Base-by-base conservation (phyloP, 2,329 filamentous ascomycete species). In the Nothomitra cinnamomea region DNA sequence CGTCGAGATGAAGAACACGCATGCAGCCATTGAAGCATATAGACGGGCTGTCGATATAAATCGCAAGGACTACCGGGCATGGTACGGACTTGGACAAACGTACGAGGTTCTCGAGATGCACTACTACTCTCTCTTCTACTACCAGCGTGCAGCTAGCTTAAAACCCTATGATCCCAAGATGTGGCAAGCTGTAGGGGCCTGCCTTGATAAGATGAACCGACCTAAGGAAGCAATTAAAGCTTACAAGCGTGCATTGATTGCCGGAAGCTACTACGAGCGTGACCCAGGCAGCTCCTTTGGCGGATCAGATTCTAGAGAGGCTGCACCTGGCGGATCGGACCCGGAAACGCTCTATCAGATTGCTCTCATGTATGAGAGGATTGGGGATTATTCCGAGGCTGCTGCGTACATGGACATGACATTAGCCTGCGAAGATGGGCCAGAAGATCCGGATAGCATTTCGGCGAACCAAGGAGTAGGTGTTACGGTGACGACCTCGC, bases 71-170 rank as follows among this genome's bases (percentile, higher is more conserved):
- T 96, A 96, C 66, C 84, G 92, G 55, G 92, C 92, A 2, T 98
- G 92, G 92, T 96, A 98, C 64, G 92, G 92, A 35, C 74, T 98
- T 0, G 92, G 92, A 0, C 90, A 96, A 65, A 94, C 92, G 1
- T 98, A 98, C 63, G 92, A 98, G 66, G 85, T 98, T 60, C 77
- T 98, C 7, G 92, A 98, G 68, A 95, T 95, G 87, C 87, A 95
- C 64, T 88, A 89, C 43, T 98, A 98, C 65, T 89, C 90, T 1
- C 71, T 98, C 0, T 96, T 92, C 77, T 98, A 98, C 69, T 95
- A 95, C 71, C 94, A 96, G 64, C 87, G 92, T 54, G 92, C 92
- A 0, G 90, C 90, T 0, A 87, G 88, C 0, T 73, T 98, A 1
- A 80, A 89, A n/a, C 88, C 90, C 0, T 95, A 90, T 75, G 92